Evolutionary conservation across 257 asterid genomes (phyloP).

Genomic region (Echites panduratus): DNA sequence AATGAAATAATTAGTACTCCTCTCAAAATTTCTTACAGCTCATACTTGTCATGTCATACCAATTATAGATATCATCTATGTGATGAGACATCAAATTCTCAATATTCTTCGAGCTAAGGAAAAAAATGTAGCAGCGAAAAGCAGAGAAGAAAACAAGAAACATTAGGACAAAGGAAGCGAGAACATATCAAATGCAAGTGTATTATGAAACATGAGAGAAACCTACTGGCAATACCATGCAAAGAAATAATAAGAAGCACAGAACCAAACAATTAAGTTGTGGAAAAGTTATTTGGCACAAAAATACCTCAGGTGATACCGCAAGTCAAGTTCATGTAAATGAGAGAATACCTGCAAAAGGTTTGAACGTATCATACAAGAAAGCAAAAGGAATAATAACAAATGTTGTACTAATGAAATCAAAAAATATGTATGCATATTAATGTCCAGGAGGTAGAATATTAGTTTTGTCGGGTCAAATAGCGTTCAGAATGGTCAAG

Average conservation of each 20-base stretch:
- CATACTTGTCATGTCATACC: background rate
- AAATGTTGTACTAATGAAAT: conserved; percentile 7
- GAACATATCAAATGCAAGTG: background rate
- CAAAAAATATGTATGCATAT: background rate
- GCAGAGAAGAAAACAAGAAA: background rate
- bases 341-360: conserved; percentile 85
- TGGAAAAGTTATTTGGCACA: background rate
- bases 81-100: too few species aligned
- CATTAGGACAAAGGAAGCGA: background rate
- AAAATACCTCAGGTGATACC: conserved; percentile 87
- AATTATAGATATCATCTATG: background rate
- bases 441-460: background rate
- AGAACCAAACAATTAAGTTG: background rate
- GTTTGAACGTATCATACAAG: conserved; percentile 13
- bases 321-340: conserved; percentile 89
- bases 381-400: conserved; percentile 14
- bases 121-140: background rate
- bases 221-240: background rate
- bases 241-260: background rate
- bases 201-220: background rate
- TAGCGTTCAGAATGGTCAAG: background rate
- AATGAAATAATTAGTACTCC: background rate
- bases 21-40: background rate
- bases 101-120: background rate
- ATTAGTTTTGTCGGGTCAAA: background rate